Conservation (phyloP, 2,329 filamentous ascomycete genomes). For the Diaporthe vexans region DNA sequence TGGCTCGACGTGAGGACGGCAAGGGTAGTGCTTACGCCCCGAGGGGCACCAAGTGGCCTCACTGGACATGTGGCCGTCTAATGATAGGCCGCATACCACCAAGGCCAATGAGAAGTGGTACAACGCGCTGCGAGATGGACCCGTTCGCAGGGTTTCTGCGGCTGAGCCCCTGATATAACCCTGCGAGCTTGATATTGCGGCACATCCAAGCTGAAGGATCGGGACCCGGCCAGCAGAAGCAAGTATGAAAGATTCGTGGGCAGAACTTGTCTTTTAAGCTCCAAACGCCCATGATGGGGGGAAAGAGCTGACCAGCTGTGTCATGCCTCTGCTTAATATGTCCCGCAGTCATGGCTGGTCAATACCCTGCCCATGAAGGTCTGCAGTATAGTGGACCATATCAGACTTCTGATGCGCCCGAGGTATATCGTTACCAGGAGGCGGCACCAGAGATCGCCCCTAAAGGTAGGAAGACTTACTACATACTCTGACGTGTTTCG, state of each 20-base stretch:
- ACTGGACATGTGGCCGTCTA: not conserved
- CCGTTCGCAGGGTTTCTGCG: not conserved
- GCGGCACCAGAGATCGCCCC: slow-evolving; percentile 6
- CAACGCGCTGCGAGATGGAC: not conserved
- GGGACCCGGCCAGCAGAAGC: not conserved
- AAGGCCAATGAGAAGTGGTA: not conserved
- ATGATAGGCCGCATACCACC: slow-evolving; percentile 8
- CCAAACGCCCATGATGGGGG: not conserved
- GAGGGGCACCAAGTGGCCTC: not conserved
- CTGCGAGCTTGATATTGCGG: slow-evolving; percentile 3
- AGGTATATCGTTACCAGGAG: slow-evolving; percentile 6
- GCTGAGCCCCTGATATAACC: slow-evolving; percentile 18
- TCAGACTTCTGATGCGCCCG: not conserved
- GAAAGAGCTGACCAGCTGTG: not conserved
- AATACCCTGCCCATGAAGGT: slow-evolving; percentile 28
- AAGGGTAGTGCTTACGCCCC: slow-evolving; percentile 3
- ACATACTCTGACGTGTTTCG: no score
- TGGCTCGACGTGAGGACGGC: slow-evolving; percentile 1
- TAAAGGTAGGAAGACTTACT: not conserved
- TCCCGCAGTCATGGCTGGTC: slow-evolving; percentile 18
- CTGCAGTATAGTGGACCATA: not conserved
- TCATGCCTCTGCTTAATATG: not conserved
- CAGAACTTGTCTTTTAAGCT: not conserved
- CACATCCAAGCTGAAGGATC: slow-evolving; percentile 20
- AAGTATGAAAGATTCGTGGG: not conserved